These are phyloP conservation scores for Starmerella etchellsii DNA, from an alignment of 805 yeast species.

Conservation along the genomic window DNA sequence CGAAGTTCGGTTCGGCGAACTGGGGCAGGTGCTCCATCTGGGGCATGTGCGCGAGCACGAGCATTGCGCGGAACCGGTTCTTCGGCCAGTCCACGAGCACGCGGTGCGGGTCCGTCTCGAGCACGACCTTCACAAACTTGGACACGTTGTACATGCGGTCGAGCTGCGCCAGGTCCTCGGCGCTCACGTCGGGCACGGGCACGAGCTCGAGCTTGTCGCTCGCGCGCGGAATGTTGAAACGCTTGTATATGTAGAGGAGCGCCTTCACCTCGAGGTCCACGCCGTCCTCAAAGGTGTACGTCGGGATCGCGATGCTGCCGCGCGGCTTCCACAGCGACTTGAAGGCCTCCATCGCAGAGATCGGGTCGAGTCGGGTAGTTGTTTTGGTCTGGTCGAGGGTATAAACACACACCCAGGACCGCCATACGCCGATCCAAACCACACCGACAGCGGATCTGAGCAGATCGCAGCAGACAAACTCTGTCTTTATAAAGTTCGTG, in stretches of 20 bases:
- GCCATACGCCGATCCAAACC: too few relatives aligned
- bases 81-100: constrained; percentile 53
- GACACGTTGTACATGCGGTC: constrained; percentile 43
- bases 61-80: constrained; percentile 50
- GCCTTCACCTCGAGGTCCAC: constrained; percentile 51
- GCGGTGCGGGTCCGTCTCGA: constrained; percentile 44
- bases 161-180: constrained; percentile 30
- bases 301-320: constrained; percentile 35
- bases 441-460: too few relatives aligned
- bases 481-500: too few relatives aligned
- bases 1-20: constrained; percentile 23
- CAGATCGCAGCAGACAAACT: too few relatives aligned
- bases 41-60: constrained; percentile 43
- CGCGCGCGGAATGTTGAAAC: constrained; percentile 23
- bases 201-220: constrained; percentile 10
- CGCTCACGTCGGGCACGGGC: constrained; percentile 19
- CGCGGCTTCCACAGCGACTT: constrained; percentile 30
- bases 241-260: constrained; percentile 42
- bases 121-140: constrained; percentile 33
- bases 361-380: too few relatives aligned
- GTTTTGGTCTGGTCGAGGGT: too few relatives aligned
- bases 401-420: too few relatives aligned
- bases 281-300: constrained; percentile 40
- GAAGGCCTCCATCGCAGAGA: constrained; percentile 24
- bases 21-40: constrained; percentile 27